phyloP scores from a whole-genome alignment of 1,139 yeast species.

The Blastobotrys arbuscula region DNA sequence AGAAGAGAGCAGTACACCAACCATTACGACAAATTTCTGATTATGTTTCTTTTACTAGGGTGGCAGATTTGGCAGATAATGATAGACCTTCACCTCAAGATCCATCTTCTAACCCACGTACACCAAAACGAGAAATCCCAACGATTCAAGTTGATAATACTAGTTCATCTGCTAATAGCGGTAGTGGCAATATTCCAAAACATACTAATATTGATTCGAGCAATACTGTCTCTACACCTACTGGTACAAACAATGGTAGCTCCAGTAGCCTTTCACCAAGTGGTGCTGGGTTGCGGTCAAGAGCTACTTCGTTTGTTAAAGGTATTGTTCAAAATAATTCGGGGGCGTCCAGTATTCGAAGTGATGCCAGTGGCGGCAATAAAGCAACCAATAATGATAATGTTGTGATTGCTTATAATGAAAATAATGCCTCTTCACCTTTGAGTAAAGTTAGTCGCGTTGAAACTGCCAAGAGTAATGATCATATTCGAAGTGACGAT shows the following conservation, averaged over 20 bases:
- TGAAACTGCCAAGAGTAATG: not conserved
- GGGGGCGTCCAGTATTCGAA: not conserved
- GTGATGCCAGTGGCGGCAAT: not conserved
- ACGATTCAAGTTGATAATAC: not conserved
- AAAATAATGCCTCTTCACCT: conserved; percentile 1
- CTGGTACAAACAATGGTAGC: not conserved
- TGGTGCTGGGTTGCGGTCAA: conserved; percentile 9
- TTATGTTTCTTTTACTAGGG: conserved; percentile 33
- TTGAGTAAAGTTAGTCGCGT: conserved; percentile 5
- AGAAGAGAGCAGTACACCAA: conserved; percentile 19
- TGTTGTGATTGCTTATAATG: not conserved
- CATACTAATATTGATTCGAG: not conserved
- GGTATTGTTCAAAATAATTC: conserved; percentile 12
- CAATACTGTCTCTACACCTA: too few relatives aligned
- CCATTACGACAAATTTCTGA: conserved; percentile 32
- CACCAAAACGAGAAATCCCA: not conserved
- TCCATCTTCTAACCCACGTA: not conserved
- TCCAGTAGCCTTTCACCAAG: not conserved
- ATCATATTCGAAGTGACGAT: conserved; percentile 2
- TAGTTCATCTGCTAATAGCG: not conserved
- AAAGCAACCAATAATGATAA: not conserved
- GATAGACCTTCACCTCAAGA: not conserved
- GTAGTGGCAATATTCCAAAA: not conserved
- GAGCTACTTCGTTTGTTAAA: conserved; percentile 16
- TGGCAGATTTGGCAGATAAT: conserved; percentile 25